phyloP scores from a whole-genome alignment of 164 flowering plant species.

The Nymphaea colorata region DNA sequence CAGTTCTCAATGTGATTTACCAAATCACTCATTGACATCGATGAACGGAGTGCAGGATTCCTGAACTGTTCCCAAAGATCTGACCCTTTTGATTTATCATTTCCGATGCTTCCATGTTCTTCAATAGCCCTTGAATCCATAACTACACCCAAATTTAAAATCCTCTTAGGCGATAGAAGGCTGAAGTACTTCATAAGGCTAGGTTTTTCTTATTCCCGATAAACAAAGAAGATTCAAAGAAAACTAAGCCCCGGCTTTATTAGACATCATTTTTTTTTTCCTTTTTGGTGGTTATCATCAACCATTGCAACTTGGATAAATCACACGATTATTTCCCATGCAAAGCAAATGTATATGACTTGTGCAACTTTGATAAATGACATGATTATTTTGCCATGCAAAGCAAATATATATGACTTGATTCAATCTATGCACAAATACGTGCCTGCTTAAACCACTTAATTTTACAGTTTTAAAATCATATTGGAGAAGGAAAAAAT shows the following conservation, averaged over 20 bases:
- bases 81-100: conserved; percentile 13
- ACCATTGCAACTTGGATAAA: no score
- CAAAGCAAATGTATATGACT: no score
- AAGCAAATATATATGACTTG: no score
- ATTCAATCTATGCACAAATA: no score
- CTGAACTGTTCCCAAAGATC: conserved; percentile 41
- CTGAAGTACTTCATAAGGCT: no score
- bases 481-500: no score
- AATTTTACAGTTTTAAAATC: no score
- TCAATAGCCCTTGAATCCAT: conserved; percentile 40
- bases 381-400: no score
- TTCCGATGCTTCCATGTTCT: conserved; percentile 23
- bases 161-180: background rate
- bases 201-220: background rate
- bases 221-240: background rate
- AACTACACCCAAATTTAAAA: conserved; percentile 13
- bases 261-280: background rate
- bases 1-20: conserved; percentile 57
- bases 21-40: conserved; percentile 75
- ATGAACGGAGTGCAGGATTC: conserved; percentile 47
- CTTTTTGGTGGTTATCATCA: no score
- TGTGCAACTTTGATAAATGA: no score
- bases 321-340: no score
- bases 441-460: no score
- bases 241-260: background rate